Evolutionary conservation across 1,284 basidiomycete genomes (phyloP).

Genomic region (Cerioporus squamosus): DNA sequence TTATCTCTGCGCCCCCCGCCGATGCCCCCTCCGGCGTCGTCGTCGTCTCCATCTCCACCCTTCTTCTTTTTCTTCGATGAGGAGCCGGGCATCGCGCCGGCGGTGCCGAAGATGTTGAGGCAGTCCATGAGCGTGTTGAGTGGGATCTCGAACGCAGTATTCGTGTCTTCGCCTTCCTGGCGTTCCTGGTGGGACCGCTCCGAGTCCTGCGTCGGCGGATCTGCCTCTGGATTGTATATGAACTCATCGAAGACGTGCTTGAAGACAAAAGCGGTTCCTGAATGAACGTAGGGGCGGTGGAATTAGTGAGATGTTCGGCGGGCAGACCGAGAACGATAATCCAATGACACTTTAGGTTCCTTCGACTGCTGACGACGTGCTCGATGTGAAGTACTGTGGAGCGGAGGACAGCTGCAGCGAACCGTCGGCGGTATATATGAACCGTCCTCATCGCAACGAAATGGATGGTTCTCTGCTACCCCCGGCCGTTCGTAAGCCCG

Average conservation of each 20-base stretch:
- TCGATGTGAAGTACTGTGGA: too few species aligned
- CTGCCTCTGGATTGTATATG: constrained; percentile 52
- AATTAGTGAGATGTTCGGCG: too few species aligned
- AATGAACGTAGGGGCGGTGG: not conserved
- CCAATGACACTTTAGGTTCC: too few species aligned
- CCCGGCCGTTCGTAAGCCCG: too few species aligned
- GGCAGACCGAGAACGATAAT: too few species aligned
- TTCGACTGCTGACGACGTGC: too few species aligned
- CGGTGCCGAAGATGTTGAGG: constrained; percentile 91
- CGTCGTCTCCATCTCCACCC: constrained; percentile 14
- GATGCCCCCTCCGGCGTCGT: constrained; percentile 9
- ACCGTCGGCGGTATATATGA: too few species aligned
- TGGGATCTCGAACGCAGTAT: constrained; percentile 77
- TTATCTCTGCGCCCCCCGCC: constrained; percentile 42
- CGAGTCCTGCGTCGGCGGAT: constrained; percentile 16
- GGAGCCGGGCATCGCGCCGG: constrained; percentile 43
- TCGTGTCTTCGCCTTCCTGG: constrained; percentile 37
- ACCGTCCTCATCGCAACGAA: too few species aligned
- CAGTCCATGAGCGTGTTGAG: constrained; percentile 86
- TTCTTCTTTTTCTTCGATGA: constrained; percentile 49
- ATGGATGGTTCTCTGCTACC: too few species aligned
- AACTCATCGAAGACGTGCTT: constrained; percentile 81
- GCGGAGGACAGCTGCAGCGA: too few species aligned
- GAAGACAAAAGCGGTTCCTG: constrained; percentile 88
- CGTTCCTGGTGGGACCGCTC: constrained; percentile 19